phyloP scores from a whole-genome alignment of 1,139 yeast species.

The Kodamaea alishanica region DNA sequence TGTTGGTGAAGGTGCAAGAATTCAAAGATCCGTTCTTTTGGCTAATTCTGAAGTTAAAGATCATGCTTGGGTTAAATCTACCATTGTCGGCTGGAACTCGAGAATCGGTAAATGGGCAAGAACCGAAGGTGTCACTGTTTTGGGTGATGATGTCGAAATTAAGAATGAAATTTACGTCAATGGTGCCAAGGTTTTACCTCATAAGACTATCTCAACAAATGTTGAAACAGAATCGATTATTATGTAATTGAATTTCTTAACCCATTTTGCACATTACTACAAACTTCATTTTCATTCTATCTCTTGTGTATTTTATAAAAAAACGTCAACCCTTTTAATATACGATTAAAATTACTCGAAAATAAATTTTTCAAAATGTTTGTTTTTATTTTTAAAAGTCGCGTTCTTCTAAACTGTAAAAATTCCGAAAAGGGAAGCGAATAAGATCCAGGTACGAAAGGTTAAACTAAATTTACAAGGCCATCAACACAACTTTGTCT shows the following conservation, averaged over 20 bases:
- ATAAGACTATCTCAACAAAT: constrained; percentile 92
- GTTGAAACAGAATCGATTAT: constrained; percentile 97
- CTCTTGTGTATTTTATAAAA: not conserved
- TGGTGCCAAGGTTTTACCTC: constrained; percentile 99
- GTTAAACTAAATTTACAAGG: constrained; percentile 12
- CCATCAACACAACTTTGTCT: constrained; percentile 35
- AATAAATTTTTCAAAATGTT: not conserved
- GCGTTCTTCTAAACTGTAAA: too few relatives aligned
- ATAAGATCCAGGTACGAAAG: too few relatives aligned
- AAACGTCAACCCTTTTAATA: not conserved
- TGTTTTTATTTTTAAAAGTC: too few relatives aligned
- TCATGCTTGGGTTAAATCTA: constrained; percentile 96
- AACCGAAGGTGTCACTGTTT: constrained; percentile 94
- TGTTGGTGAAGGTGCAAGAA: constrained; percentile 98
- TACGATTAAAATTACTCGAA: not conserved
- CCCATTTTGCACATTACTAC: too few relatives aligned
- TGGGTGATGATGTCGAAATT: constrained; percentile 98
- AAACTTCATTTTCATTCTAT: not conserved
- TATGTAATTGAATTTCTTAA: constrained; percentile 53
- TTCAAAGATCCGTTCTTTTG: constrained; percentile 90
- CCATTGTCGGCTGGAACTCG: constrained; percentile 99
- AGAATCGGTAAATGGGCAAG: constrained; percentile 99
- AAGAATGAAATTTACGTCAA: constrained; percentile 98
- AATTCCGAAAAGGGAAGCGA: too few relatives aligned
- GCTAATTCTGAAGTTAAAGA: constrained; percentile 90